A percentile compares a stretch with the other conserved stretches of the same genome.
Conservation (phyloP, 805 yeast species). For the Teunomyces tritomae region DNA sequence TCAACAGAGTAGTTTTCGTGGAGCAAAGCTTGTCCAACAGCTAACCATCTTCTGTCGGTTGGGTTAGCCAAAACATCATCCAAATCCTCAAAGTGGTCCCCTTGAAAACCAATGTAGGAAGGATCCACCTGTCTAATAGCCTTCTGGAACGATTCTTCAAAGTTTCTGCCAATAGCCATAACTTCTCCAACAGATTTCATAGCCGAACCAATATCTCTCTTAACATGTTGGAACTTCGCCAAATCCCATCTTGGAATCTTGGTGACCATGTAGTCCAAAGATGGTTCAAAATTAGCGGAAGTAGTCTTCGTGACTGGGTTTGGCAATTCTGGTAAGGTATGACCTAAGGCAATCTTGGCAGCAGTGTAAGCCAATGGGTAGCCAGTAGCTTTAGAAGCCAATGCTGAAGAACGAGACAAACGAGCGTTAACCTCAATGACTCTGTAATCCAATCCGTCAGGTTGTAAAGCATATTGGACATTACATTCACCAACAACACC, state of each 20-base stretch:
- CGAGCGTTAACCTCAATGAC: constrained; percentile 98
- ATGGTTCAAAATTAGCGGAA: constrained; percentile 95
- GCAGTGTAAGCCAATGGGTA: constrained; percentile 98
- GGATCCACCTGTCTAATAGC: constrained; percentile 97
- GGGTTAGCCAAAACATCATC: constrained; percentile 80
- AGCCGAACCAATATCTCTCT: constrained; percentile 88
- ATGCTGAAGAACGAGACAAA: constrained; percentile 93
- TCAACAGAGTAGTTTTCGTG: constrained; percentile 92
- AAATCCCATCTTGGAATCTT: constrained; percentile 99
- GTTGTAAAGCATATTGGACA: constrained; percentile 94
- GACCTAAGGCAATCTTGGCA: constrained; percentile 93
- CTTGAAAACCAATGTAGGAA: constrained; percentile 86
- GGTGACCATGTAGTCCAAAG: constrained; percentile 93
- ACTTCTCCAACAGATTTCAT: constrained; percentile 99
- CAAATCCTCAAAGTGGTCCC: constrained; percentile 71
- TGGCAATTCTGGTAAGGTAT: constrained; percentile 91
- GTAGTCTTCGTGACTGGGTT: constrained; percentile 96
- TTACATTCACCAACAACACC: constrained; percentile 99
- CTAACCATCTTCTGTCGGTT: constrained; percentile 95
- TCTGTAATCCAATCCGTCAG: constrained; percentile 92
- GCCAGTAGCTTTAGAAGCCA: constrained; percentile 98
- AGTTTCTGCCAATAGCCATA: constrained; percentile 97
- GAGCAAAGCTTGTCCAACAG: constrained; percentile 94
- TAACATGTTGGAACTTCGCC: constrained; percentile 91
- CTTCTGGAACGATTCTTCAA: constrained; percentile 97